phyloP scores from a whole-genome alignment of 2,329 filamentous ascomycete genomes.

The Fusarium armeniacum region DNA sequence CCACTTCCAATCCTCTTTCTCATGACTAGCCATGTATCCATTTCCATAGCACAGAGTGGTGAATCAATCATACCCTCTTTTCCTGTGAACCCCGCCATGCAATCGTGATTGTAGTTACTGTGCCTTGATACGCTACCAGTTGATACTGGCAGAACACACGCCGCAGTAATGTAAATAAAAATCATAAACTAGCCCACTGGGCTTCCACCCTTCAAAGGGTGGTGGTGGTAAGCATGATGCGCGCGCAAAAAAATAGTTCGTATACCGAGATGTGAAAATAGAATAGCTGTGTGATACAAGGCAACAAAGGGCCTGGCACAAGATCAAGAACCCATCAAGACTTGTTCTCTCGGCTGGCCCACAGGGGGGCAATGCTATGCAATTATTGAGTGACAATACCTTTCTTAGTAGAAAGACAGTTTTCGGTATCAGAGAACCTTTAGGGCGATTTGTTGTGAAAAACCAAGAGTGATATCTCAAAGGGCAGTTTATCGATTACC shows the following conservation, averaged over 20 bases:
- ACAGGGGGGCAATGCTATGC: slow-evolving; percentile 23
- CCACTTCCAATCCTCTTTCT: slow-evolving; percentile 31
- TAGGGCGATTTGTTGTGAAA: not conserved
- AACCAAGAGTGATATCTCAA: not conserved
- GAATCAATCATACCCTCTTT: slow-evolving; percentile 34
- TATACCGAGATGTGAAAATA: slow-evolving; percentile 23
- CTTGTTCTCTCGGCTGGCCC: slow-evolving; percentile 32
- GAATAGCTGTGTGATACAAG: slow-evolving; percentile 16
- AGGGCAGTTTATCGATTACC: slow-evolving; percentile 42
- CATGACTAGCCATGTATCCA: slow-evolving; percentile 34
- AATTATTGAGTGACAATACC: slow-evolving; percentile 24
- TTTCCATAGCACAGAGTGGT: slow-evolving; percentile 34
- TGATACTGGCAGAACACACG: slow-evolving; percentile 28
- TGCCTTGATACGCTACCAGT: slow-evolving; percentile 33
- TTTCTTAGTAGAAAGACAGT: slow-evolving; percentile 27
- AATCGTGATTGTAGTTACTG: slow-evolving; percentile 45
- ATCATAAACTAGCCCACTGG: slow-evolving; percentile 46
- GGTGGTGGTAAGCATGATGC: slow-evolving; percentile 28
- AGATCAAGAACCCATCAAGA: slow-evolving; percentile 17
- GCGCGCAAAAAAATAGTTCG: slow-evolving; percentile 23
- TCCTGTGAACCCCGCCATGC: slow-evolving; percentile 40
- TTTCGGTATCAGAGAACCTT: slow-evolving; percentile 6
- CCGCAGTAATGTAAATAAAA: slow-evolving; percentile 40
- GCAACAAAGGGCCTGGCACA: slow-evolving; percentile 10
- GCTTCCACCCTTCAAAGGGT: slow-evolving; percentile 18